Evolutionary conservation across 2,329 filamentous ascomycete species (phyloP).

Genomic region (Pseudogymnoascus verrucosus): DNA sequence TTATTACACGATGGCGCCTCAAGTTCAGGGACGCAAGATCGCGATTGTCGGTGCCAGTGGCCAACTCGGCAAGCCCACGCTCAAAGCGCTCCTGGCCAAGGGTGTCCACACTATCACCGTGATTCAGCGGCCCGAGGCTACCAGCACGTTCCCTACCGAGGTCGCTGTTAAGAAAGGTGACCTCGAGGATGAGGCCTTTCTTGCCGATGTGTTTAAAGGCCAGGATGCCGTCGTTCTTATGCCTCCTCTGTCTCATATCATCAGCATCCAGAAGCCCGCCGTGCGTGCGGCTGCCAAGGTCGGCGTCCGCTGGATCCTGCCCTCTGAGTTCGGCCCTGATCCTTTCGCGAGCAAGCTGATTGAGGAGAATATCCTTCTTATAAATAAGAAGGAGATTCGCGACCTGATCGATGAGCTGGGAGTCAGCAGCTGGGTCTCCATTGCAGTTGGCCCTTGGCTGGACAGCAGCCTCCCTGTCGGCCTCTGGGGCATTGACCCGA

Average conservation of each 20-base stretch:
- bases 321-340: constrained; percentile 37
- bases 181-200: constrained; percentile 37
- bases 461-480: constrained; percentile 37
- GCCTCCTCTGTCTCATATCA: neutral
- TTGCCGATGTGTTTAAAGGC: constrained; percentile 32
- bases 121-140: constrained; percentile 37
- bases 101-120: constrained; percentile 42
- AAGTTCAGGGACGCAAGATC: constrained; percentile 4
- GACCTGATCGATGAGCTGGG: constrained; percentile 34
- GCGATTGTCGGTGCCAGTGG: constrained; percentile 8
- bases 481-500: constrained; percentile 42
- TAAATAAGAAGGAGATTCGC: constrained; percentile 16
- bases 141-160: constrained; percentile 32
- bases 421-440: constrained; percentile 30
- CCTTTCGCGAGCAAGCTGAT: constrained; percentile 24
- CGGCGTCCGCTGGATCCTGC: constrained; percentile 43
- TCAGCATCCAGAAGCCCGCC: constrained; percentile 38
- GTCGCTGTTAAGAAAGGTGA: constrained; percentile 35
- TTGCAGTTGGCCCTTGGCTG: constrained; percentile 44
- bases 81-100: neutral
- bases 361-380: constrained; percentile 25
- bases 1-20: neutral
- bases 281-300: constrained; percentile 43
- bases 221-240: constrained; percentile 35
- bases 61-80: neutral